Percentiles rank a stretch among this genome's conserved stretches.
Evolutionary conservation across 1,284 basidiomycete species (phyloP).

Genomic region (Cutaneotrichosporon mucoides): DNA sequence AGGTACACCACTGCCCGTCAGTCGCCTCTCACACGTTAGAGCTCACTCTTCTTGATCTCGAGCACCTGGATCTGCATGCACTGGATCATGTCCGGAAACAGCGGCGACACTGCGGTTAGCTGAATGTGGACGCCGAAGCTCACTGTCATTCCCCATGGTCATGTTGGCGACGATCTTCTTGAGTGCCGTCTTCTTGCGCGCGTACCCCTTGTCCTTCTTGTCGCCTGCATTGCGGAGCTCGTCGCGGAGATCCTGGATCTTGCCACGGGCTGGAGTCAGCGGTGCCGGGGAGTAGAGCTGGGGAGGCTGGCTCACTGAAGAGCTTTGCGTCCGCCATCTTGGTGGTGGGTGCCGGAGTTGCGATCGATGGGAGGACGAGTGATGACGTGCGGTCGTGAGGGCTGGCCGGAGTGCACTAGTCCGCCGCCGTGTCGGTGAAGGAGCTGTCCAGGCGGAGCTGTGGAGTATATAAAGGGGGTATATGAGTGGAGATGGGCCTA

Average conservation of each 20-base stretch:
- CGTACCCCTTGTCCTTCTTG: slow-evolving; percentile 87
- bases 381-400: too few relatives aligned
- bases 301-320: slow-evolving; percentile 33
- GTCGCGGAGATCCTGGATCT: slow-evolving; percentile 72
- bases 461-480: too few relatives aligned
- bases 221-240: slow-evolving; percentile 81
- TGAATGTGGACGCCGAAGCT: slow-evolving; percentile 50
- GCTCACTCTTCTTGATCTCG: slow-evolving; percentile 97
- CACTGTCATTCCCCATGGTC: slow-evolving; percentile 97
- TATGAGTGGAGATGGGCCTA: too few relatives aligned
- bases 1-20: slow-evolving; percentile 78
- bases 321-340: slow-evolving; percentile 50
- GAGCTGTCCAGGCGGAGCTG: too few relatives aligned
- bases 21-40: background rate
- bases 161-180: slow-evolving; percentile 97
- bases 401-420: too few relatives aligned
- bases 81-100: slow-evolving; percentile 96
- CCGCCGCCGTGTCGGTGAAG: too few relatives aligned
- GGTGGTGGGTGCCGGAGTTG: too few relatives aligned
- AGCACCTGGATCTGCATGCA: slow-evolving; percentile 74
- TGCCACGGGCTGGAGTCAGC: slow-evolving; percentile 60
- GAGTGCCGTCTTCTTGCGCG: slow-evolving; percentile 81
- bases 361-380: too few relatives aligned
- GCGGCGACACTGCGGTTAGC: slow-evolving; percentile 71
- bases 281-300: background rate